Base-by-base conservation (phyloP, 805 yeast genomes). In the Metschnikowia amazonensis region DNA sequence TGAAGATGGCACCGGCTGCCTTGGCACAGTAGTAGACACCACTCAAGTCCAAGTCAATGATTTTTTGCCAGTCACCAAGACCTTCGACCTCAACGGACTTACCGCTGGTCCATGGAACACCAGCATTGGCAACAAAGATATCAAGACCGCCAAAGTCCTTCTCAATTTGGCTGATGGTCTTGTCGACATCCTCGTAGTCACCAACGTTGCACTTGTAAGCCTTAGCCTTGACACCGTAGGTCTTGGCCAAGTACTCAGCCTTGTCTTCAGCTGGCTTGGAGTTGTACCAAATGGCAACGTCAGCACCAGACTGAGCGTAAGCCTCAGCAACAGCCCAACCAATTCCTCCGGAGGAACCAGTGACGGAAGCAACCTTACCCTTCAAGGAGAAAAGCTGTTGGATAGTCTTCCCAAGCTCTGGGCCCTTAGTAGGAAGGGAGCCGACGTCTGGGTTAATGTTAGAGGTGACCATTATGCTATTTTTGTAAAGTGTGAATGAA, bases 91-190 rank as follows among this genome's bases (percentile, higher is more conserved):
- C 70, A 41, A 69, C 51, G 47, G 62, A 59, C 38, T 42, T 30
- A 20, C 59, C 59, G 18, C 77, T 72, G 18, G 80, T 75, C 95
- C 95, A 88, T 13, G 89, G 82, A 39, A 87, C 80, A 44, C 96
- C 96, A n/a, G 96, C 96, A 63, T 89, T 89, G 58, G 95, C 95
- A 33, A 89, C 95, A 58, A 86, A 84, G 32, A 87, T 69, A 64
- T 89, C 96, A 53, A 89, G 80, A 47, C 79, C 79, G 43, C 92
- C 94, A 62, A 89, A 88, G 61, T 86, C 95, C 52, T 68, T 53
- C 53, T 74, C 77, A 50, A 81, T 79, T 61, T 74, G 74, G 24
- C 57, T 62, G 44, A 84, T 69, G 13, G 79, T 72, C 25, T 52
- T 52, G 51, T 72, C 75, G 32, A 84, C 87, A 6, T 62, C 69